Evolutionary conservation across 1,139 yeast genomes (phyloP).

Genomic region (Pichia sp.): DNA sequence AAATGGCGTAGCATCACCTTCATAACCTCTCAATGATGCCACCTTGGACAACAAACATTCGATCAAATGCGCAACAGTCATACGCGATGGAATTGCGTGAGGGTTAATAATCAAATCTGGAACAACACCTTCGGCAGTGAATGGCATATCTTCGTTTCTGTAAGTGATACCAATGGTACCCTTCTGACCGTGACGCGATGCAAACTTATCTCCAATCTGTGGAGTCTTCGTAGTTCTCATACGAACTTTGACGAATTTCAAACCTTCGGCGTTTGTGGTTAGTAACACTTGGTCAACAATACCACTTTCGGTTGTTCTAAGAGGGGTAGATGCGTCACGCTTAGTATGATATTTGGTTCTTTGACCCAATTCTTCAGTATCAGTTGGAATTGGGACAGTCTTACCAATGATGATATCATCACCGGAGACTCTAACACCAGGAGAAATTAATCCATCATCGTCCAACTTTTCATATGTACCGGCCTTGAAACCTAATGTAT

Average conservation of each 20-base stretch:
- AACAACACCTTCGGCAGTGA: conserved; percentile 91
- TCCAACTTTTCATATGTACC: conserved; percentile 97
- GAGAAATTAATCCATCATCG: conserved; percentile 96
- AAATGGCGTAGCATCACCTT: conserved; percentile 98
- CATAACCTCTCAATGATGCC: conserved; percentile 89
- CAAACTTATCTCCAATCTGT: conserved; percentile 98
- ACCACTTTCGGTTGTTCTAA: conserved; percentile 96
- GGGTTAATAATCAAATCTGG: conserved; percentile 98
- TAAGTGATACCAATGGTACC: conserved; percentile 99
- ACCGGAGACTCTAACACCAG: conserved; percentile 98
- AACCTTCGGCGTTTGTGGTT: conserved; percentile 97
- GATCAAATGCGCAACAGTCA: conserved; percentile 99
- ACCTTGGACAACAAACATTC: conserved; percentile 96
- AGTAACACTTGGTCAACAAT: conserved; percentile 95
- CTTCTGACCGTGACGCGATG: conserved; percentile 99
- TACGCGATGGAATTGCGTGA: conserved; percentile 99
- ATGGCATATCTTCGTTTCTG: conserved; percentile 98
- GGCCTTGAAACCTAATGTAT: conserved; percentile 90
- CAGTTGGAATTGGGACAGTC: conserved; percentile 97
- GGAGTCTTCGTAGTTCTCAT: conserved; percentile 98
- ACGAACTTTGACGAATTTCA: conserved; percentile 94
- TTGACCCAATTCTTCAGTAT: conserved; percentile 96
- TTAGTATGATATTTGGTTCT: conserved; percentile 97
- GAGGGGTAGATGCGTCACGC: conserved; percentile 97
- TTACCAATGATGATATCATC: conserved; percentile 98